Percentiles rank a stretch among this genome's conserved stretches.
Conservation (phyloP, 2,329 filamentous ascomycete genomes). For the Chalaropsis thielavioides region DNA sequence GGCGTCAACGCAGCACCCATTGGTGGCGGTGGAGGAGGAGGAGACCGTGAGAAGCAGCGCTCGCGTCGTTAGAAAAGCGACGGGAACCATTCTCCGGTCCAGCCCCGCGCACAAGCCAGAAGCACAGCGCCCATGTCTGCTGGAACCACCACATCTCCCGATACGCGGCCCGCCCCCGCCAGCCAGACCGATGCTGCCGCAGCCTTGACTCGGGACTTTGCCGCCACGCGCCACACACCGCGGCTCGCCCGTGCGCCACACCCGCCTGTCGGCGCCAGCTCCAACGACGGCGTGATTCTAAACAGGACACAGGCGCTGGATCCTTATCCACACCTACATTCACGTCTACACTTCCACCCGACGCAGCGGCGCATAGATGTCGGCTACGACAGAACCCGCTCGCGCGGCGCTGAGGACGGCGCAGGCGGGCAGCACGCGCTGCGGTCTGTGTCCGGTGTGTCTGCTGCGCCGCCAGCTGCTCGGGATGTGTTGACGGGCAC, state of each 20-base stretch:
- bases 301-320: not conserved
- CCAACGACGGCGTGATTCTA: not conserved
- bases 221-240: not conserved
- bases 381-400: no score
- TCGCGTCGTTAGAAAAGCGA: constrained; percentile 22
- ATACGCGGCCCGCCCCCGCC: not conserved
- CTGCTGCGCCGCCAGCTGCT: no score
- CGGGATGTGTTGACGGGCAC: no score
- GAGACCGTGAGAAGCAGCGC: constrained; percentile 25
- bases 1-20: constrained; percentile 17
- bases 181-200: not conserved
- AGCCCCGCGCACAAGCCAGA: not conserved
- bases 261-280: not conserved
- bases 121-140: not conserved
- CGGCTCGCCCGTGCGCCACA: not conserved
- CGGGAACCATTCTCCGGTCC: not conserved
- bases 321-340: not conserved
- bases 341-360: no score
- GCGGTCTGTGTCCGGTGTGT: no score
- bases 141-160: not conserved
- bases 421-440: no score
- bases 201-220: not conserved
- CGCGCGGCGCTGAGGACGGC: no score
- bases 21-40: constrained; percentile 22
- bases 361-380: no score